Evolutionary conservation across 768 basidiomycete genomes (phyloP), one percentile per base, ranked within the genome.

Genomic region (Amanita inopinata): DNA sequence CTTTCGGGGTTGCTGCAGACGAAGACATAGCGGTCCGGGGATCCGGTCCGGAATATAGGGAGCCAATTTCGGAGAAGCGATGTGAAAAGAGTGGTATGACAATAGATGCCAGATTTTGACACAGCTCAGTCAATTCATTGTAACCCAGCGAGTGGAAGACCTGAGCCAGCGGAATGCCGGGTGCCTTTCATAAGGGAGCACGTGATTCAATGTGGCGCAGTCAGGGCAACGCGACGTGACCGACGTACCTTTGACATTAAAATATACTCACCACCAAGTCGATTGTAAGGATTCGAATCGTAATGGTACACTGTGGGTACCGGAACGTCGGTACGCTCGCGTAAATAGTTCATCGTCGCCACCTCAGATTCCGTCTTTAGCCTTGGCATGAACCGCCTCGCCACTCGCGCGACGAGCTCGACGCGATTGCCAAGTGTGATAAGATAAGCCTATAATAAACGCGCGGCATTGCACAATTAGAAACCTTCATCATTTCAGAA

Each of bases 311-410:
- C 75, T 22, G 62, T 69, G 0, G 88, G 86, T 12, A 90, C 81
- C 1, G 87, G 86, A 15, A 89, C 67, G 42, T 63, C 61, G 3
- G 84, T 84, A 49, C 75, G 69, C 50, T 79, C 67, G 38, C 83
- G 78, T 19, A 91, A 69, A 56, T 80, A 90, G n/a, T 73, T 70
- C 65, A 90, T 79, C 0, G 87, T 91, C 2, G 87, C 86, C 5
- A 88, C 82, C 55, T 91, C 88, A 0, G 87, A 89, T 57, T 85
- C 81, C 3, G 83, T 88, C 64, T 91, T 91, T 50, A 88, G 71
- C 24, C 82, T 73, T 1, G 86, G 82, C 84, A 90, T 87, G 59
- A 83, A 90, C 7, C 83, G 75, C 38, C 86, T 79, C 2, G 87
- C 87, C 17, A 90, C 83, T 28, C 86, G 76, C 4, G 83, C 84